Evolutionary conservation across 192 early-diverging fungal genomes (phyloP).

Genomic region (Irineochytrium annulatum): DNA sequence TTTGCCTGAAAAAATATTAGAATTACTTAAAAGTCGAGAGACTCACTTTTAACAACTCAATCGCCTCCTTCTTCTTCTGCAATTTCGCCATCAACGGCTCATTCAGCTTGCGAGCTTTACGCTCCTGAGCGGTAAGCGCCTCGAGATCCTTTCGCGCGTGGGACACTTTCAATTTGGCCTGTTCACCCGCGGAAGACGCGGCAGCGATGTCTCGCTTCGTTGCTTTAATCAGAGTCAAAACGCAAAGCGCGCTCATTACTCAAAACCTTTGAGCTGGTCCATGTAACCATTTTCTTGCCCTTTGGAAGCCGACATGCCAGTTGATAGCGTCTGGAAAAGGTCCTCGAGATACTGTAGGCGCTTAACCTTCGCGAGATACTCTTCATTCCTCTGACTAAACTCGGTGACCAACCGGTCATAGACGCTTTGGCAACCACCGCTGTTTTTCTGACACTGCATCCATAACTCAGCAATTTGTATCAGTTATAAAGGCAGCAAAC

Average conservation of each 20-base stretch:
- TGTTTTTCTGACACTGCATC: too few relatives aligned
- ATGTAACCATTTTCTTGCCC: conserved; percentile 94
- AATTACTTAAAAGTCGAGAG: neutral
- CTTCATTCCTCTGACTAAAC: too few relatives aligned
- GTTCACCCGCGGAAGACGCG: conserved; percentile 49
- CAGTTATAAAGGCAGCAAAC: too few relatives aligned
- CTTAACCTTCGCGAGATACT: too few relatives aligned
- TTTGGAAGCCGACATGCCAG: conserved; percentile 84
- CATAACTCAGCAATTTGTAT: too few relatives aligned
- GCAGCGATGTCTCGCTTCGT: conserved; percentile 20
- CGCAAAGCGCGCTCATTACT: neutral
- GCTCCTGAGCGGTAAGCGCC: conserved; percentile 63
- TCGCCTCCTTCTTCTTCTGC: conserved; percentile 28
- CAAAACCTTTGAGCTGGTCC: conserved; percentile 81
- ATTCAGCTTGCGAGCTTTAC: conserved; percentile 66
- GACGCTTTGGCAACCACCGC: too few relatives aligned
- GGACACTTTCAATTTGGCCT: conserved; percentile 73
- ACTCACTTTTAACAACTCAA: conserved; percentile 20
- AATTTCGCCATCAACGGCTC: conserved; percentile 46
- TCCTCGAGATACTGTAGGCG: conserved; percentile 68
- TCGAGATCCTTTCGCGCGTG: conserved; percentile 71
- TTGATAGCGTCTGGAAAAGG: conserved; percentile 87
- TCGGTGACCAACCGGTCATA: too few relatives aligned
- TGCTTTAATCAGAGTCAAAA: conserved; percentile 2
- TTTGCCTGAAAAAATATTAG: neutral